Evolutionary conservation across 2,329 filamentous ascomycete genomes (phyloP), one percentile per base, ranked within the genome.

Genomic region (Elsinoe necatrix): DNA sequence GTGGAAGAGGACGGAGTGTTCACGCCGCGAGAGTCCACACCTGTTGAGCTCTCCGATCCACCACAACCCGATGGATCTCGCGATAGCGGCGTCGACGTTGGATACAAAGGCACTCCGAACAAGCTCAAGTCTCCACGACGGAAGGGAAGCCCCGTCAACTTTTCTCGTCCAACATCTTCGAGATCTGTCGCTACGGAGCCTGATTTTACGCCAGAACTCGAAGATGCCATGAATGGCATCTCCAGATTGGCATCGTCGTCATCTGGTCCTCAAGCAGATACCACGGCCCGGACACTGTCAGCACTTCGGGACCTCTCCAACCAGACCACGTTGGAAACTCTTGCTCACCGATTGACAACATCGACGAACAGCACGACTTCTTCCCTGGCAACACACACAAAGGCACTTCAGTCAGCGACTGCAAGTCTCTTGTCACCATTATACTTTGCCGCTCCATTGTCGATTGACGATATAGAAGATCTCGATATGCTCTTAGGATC

Each of bases 341-440:
- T 63, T n/a, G 59, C 63, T n/a, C 66, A 68, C 47, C 60, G 68
- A 20, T 60, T 70, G 18, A 67, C 63, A 11, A 71, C 69, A 3
- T 64, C 64, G 12, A 67, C 66, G 27, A 70, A 69, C 55, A 69
- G 67, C 57, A 64, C 90, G 50, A 84, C 86, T 47, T 86, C 86
- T 18, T 86, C 93, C 66, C 75, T 92, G 43, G 77, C 79, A 12
- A 84, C 89, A 69, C 87, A 92, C 71, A 85, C 86, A 51, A 85
- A 87, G 55, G 82, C 84, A 60, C 75, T 93, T 8, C 86, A 90
- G 63, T 85, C 83, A 58, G 77, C 92, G 31, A 81, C 84, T 1
- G 87, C 87, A 62, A 76, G 81, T 42, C 73, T 92, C 20, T 77
- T 89, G 61, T 87, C 85, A 12, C 86, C 87, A 0, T 75, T 88